Conservation (phyloP, 2,329 filamentous ascomycete genomes). For the Botrytis fragariae region DNA sequence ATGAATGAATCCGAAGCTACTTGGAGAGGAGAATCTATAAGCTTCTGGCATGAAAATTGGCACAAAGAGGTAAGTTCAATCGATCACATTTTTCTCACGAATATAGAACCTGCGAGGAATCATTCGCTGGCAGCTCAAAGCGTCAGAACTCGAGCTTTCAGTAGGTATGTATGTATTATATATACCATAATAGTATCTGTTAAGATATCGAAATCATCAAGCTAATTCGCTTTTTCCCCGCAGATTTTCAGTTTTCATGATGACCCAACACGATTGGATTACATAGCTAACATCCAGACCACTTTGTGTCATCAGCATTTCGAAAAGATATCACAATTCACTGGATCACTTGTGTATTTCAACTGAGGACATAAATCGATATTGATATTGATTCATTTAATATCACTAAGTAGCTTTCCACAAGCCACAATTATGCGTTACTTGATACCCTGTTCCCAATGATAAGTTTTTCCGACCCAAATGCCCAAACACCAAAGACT, state of each 20-base stretch:
- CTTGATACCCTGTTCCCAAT: not conserved
- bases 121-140: not conserved
- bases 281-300: accelerated
- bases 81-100: too few species aligned
- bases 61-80: not conserved
- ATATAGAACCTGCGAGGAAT: accelerated
- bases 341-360: accelerated
- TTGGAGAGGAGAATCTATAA: accelerated
- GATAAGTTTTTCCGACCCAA: not conserved
- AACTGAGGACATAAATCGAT: accelerated
- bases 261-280: too few species aligned
- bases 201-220: not conserved
- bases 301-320: too few species aligned
- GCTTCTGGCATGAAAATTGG: not conserved
- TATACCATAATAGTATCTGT: not conserved
- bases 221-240: not conserved
- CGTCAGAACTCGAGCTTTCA: not conserved
- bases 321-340: not conserved
- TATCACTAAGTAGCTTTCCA: not conserved
- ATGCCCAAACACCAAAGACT: not conserved
- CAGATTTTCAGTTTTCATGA: too few species aligned
- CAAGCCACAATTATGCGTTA: not conserved
- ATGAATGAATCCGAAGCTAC: not conserved
- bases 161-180: not conserved
- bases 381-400: not conserved